Conservation (phyloP, 441 rosid genomes). For the Bocquillonia castaneifolia region DNA sequence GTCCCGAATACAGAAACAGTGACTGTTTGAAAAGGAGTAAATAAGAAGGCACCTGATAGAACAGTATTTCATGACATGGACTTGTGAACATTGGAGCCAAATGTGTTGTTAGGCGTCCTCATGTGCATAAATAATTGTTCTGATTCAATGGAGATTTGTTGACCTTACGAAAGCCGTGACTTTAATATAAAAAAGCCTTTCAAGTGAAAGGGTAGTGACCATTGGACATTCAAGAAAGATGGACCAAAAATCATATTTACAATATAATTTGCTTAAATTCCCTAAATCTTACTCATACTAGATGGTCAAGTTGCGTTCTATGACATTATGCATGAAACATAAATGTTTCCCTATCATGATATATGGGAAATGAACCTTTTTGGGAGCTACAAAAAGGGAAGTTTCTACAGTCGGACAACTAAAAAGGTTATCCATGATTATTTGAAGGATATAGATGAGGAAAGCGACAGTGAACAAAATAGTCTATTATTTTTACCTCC, state of each 20-base stretch:
- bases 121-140: background rate
- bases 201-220: background rate
- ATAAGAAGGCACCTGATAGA: background rate
- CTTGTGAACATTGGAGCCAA: background rate
- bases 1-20: background rate
- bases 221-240: background rate
- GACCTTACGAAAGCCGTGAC: background rate
- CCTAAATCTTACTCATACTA: background rate
- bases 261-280: background rate
- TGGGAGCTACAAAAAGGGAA: background rate
- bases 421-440: background rate
- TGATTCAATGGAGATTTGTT: background rate
- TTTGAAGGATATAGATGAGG: background rate
- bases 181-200: background rate
- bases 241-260: background rate
- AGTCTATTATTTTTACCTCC: too few species aligned
- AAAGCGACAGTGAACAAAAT: background rate
- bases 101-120: background rate
- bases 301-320: background rate
- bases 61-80: background rate
- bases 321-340: background rate
- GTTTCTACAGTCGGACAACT: background rate
- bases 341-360: background rate
- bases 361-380: background rate
- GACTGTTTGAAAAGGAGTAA: background rate